Percentiles rank a stretch among this genome's conserved stretches.
Conservation (phyloP, 208 protist species). For the Wallacemonas sp. region DNA sequence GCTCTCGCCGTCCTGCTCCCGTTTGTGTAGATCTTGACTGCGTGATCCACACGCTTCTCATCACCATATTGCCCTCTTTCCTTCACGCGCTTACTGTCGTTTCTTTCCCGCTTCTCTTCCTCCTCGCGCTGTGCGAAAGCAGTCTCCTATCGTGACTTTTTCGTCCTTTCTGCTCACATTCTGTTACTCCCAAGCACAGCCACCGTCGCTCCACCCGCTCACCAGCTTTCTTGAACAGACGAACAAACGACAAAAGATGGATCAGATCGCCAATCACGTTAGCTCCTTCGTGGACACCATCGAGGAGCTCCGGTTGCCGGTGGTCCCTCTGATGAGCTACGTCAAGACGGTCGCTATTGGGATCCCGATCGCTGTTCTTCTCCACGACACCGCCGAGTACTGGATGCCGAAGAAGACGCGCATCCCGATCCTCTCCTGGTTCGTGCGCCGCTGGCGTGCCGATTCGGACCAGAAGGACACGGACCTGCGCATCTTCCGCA, state of each 20-base stretch:
- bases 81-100: too few species aligned
- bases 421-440: constrained; percentile 78
- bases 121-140: too few species aligned
- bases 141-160: too few species aligned
- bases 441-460: constrained; percentile 66
- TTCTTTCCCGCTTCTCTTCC: constrained; percentile 7
- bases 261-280: constrained; percentile 61
- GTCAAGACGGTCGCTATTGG: constrained; percentile 62
- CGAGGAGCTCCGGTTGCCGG: constrained; percentile 65
- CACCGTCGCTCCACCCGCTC: too few species aligned
- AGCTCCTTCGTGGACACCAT: constrained; percentile 66
- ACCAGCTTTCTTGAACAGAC: too few species aligned
- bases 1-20: too few species aligned
- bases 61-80: too few species aligned
- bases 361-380: constrained; percentile 75
- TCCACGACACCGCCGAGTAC: constrained; percentile 76
- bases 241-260: too few species aligned
- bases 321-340: constrained; percentile 56
- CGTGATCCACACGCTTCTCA: too few species aligned
- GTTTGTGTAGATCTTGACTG: too few species aligned
- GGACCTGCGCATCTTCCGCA: constrained; percentile 57
- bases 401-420: constrained; percentile 66
- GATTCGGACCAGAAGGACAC: constrained; percentile 56
- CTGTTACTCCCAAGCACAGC: too few species aligned
- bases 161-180: not conserved